Conservation (phyloP, 768 basidiomycete species). For the Stropharia rugosoannulata region DNA sequence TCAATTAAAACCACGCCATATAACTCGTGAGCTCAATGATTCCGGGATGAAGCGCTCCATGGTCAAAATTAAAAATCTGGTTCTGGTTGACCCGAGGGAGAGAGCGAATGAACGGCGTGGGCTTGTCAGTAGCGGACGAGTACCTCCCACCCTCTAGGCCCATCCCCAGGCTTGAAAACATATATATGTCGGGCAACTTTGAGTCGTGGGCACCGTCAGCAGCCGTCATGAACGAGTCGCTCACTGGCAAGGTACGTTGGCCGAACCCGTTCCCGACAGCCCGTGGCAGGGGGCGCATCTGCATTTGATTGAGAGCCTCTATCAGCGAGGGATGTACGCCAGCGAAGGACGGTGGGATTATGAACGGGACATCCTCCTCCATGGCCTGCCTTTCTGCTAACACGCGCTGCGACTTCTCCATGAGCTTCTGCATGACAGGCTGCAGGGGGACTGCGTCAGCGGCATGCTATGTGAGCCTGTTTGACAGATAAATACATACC, state of each 20-base stretch:
- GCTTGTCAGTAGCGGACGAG: slow-evolving; percentile 30
- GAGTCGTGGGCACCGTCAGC: slow-evolving; percentile 19
- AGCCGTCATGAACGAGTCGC: neutral
- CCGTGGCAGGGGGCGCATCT: neutral
- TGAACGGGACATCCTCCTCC: slow-evolving; percentile 7
- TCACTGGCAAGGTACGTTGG: slow-evolving; percentile 4
- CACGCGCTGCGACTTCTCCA: slow-evolving; percentile 47
- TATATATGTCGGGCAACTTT: slow-evolving; percentile 48
- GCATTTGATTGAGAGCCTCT: slow-evolving; percentile 26
- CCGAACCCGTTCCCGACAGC: neutral
- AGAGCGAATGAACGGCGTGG: slow-evolving; percentile 44
- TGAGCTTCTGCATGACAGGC: slow-evolving; percentile 57
- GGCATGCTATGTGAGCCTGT: neutral
- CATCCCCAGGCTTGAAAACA: slow-evolving; percentile 41
- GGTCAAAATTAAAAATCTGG: slow-evolving; percentile 59
- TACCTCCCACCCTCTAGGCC: slow-evolving; percentile 38
- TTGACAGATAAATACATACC: slow-evolving; percentile 31
- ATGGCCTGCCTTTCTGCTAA: slow-evolving; percentile 35
- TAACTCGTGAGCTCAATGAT: slow-evolving; percentile 61
- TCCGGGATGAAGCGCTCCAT: slow-evolving; percentile 55
- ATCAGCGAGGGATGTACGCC: slow-evolving; percentile 32
- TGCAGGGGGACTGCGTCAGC: slow-evolving; percentile 18
- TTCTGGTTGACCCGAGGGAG: slow-evolving; percentile 52
- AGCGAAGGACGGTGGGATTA: slow-evolving; percentile 33
- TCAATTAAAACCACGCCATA: slow-evolving; percentile 63